Conservation (phyloP, 306 rosid genomes). For the Cucurbita argyrosperma region DNA sequence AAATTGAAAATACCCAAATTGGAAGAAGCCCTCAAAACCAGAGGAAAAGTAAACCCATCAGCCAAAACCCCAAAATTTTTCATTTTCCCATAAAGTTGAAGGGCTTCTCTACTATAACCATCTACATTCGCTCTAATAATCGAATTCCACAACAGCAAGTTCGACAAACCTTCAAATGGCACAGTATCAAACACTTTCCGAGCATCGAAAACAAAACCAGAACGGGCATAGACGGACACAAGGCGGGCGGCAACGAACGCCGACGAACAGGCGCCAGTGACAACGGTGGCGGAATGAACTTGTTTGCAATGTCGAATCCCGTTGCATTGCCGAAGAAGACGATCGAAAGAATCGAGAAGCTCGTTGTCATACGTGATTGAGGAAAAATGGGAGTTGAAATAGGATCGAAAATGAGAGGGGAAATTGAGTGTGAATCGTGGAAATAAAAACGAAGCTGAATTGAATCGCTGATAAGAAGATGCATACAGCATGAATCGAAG, state of each 20-base stretch:
- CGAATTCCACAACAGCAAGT: constrained; percentile 57
- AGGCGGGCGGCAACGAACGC: constrained; percentile 53
- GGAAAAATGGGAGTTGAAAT: neutral
- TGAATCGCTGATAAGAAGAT: constrained; percentile 9
- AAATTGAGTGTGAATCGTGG: constrained; percentile 6
- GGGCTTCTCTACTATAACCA: constrained; percentile 28
- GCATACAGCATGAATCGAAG: constrained; percentile 32
- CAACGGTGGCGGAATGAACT: constrained; percentile 38
- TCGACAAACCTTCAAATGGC: constrained; percentile 18
- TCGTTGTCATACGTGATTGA: constrained; percentile 13
- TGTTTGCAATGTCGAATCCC: constrained; percentile 33
- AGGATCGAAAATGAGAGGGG: neutral
- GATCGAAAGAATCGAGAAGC: constrained; percentile 28
- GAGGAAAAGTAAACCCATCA: constrained; percentile 68
- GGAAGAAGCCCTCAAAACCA: constrained; percentile 41
- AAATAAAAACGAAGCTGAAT: constrained; percentile 2
- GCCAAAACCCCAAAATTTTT: constrained; percentile 43
- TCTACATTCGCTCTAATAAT: constrained; percentile 60
- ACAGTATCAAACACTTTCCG: constrained; percentile 26
- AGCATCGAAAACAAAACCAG: constrained; percentile 29
- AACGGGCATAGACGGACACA: constrained; percentile 30
- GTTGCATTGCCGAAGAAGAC: constrained; percentile 23
- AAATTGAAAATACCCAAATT: constrained; percentile 10
- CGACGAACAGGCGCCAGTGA: constrained; percentile 15
- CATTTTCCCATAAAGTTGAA: constrained; percentile 40